Percentiles rank a stretch among this genome's conserved stretches.
Evolutionary conservation across 768 basidiomycete genomes (phyloP).

Genomic region (Hysterangium stoloniferum): DNA sequence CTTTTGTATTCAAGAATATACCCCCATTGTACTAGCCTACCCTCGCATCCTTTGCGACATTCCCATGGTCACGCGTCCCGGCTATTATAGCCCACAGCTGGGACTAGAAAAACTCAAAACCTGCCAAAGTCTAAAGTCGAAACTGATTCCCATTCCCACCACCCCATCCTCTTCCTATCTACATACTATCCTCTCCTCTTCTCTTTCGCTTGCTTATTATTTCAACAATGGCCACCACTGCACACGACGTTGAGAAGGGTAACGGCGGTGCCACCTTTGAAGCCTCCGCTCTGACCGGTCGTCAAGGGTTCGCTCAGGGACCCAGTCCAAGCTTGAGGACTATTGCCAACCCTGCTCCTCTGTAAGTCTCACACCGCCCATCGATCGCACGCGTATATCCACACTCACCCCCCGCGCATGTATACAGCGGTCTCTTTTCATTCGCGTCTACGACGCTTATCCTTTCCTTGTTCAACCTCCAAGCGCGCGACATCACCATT

Average conservation of each 20-base stretch:
- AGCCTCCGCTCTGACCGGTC: background rate
- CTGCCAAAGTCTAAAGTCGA: too few relatives aligned
- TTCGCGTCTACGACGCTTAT: slow-evolving; percentile 83
- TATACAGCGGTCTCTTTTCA: slow-evolving; percentile 61
- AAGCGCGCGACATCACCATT: slow-evolving; percentile 40
- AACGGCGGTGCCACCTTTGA: background rate
- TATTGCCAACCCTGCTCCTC: slow-evolving; percentile 55
- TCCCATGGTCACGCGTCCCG: too few relatives aligned
- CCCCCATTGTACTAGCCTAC: too few relatives aligned
- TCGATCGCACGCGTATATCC: background rate
- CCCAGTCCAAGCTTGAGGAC: slow-evolving; percentile 22
- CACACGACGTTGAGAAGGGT: slow-evolving; percentile 5
- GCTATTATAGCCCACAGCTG: too few relatives aligned
- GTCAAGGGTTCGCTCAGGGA: slow-evolving; percentile 5
- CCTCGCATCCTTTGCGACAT: too few relatives aligned
- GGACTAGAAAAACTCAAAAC: too few relatives aligned
- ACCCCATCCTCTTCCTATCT: too few relatives aligned
- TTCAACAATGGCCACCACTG: too few relatives aligned
- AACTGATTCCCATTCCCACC: too few relatives aligned
- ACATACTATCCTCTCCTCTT: too few relatives aligned
- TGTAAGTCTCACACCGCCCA: slow-evolving; percentile 30
- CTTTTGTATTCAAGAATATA: too few relatives aligned
- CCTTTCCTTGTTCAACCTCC: slow-evolving; percentile 64
- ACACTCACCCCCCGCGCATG: background rate
- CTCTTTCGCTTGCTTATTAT: too few relatives aligned